phyloP scores from a whole-genome alignment of 371 early-diverging fungal genomes.

The Mortierella polycephala region DNA sequence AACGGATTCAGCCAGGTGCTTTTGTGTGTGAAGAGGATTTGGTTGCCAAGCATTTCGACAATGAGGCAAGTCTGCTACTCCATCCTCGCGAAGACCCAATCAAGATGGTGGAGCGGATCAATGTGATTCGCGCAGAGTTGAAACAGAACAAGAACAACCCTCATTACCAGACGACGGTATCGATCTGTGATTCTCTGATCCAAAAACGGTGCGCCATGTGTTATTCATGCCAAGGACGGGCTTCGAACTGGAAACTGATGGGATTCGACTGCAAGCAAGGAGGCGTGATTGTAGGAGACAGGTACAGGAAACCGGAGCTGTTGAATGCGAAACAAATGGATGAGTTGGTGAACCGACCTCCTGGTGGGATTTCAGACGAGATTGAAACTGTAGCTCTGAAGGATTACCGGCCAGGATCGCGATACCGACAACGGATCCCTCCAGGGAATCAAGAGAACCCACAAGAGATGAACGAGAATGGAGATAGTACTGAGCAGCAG shows the following conservation, averaged over 20 bases:
- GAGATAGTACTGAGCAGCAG: neutral
- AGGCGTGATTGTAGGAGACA: slow-evolving; percentile 50
- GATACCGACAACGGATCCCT: slow-evolving; percentile 24
- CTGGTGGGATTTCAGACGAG: slow-evolving; percentile 28
- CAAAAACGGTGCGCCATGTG: slow-evolving; percentile 64
- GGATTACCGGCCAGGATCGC: slow-evolving; percentile 34
- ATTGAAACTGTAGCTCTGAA: slow-evolving; percentile 22
- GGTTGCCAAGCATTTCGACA: slow-evolving; percentile 73
- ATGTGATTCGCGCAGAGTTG: slow-evolving; percentile 62
- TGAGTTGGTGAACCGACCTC: slow-evolving; percentile 47
- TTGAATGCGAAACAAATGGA: slow-evolving; percentile 51
- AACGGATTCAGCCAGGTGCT: slow-evolving; percentile 68
- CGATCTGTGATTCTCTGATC: slow-evolving; percentile 37
- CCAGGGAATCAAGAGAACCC: neutral
- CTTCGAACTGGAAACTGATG: slow-evolving; percentile 68
- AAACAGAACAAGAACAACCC: slow-evolving; percentile 57
- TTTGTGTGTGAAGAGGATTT: slow-evolving; percentile 71
- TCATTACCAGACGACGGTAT: slow-evolving; percentile 59
- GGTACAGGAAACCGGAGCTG: slow-evolving; percentile 47
- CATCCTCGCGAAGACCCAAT: slow-evolving; percentile 49
- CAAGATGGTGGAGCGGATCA: slow-evolving; percentile 68
- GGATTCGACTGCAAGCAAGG: slow-evolving; percentile 66
- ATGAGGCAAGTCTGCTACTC: slow-evolving; percentile 46
- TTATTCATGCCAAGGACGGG: slow-evolving; percentile 66
- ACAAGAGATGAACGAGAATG: neutral